These are phyloP conservation scores for Setaria viridis DNA, from an alignment of 202 grass and related monocot species.

Conservation along the genomic window DNA sequence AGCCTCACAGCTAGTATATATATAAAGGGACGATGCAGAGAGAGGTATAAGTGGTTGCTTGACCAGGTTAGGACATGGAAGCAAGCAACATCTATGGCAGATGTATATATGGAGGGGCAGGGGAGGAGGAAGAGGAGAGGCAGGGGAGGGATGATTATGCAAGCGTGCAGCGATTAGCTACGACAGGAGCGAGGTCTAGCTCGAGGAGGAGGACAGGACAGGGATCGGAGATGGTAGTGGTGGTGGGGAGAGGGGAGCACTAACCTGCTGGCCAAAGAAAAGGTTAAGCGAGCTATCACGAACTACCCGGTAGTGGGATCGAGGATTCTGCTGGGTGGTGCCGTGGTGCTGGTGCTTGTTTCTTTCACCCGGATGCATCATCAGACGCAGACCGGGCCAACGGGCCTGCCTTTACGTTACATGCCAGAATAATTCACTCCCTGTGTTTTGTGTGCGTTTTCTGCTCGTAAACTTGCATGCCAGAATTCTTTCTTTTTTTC, in stretches of 20 bases:
- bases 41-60: not conserved
- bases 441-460: not conserved
- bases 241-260: constrained; percentile 60
- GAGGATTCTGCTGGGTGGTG: not conserved
- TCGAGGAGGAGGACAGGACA: not conserved
- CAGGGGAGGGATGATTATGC: not conserved
- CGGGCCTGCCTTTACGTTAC: not conserved
- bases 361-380: constrained; percentile 31
- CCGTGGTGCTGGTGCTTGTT: constrained; percentile 25
- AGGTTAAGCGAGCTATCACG: constrained; percentile 35
- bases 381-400: constrained; percentile 8
- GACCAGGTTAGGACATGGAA: constrained; percentile 20
- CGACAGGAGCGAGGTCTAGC: not conserved
- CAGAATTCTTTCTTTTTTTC: too few relatives aligned
- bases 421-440: constrained; percentile 24
- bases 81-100: not conserved
- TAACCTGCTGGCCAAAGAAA: constrained; percentile 7
- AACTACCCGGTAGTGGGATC: not conserved
- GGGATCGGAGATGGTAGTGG: constrained; percentile 33
- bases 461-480: not conserved
- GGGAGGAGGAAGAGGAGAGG: not conserved
- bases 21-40: not conserved
- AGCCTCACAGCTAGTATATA: constrained; percentile 15
- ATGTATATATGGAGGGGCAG: constrained; percentile 43
- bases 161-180: not conserved